Evolutionary conservation across 192 early-diverging fungal genomes (phyloP), one percentile per base, ranked within the genome.

Genomic region (Hyaloraphidium curvatum): DNA sequence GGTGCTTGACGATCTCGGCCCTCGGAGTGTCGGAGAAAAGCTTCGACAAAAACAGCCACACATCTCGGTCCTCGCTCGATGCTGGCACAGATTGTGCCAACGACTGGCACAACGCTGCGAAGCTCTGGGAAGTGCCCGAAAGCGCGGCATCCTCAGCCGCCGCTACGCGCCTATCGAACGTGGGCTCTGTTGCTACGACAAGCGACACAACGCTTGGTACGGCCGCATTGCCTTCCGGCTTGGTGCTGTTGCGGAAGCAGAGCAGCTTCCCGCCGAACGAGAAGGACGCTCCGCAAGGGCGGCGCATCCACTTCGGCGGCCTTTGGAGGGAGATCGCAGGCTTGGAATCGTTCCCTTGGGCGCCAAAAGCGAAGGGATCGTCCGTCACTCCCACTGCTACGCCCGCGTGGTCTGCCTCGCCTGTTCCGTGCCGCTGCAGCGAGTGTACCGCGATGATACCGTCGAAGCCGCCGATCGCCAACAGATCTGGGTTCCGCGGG

Each of bases 261-360:
- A 86, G 83, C 13, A 96, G 71, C 62, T 89, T 82, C 28, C 88
- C 86, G 57, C 91, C 91, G 59, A 90, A 96, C 2, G 84, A 82
- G 73, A 86, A 98, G 0, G 77, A 67, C 1, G 76, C 86, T 13
- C 89, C 89, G 0, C 81, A 80, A 19, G 91, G 91, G 1, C 89
- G 69, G 21, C 83, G 78, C 23, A 93, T 73, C 94, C 94, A 98
- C 65, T 91, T 91, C 53, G 94, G 94, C 39, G 95, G 84, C 31
- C 83, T 75, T 53, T 79, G 80, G 5, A 88, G 67, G 19, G 76
- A 62, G 54, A 87, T 69, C 2, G 77, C 64, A 0, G 70, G 67
- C 26, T 64, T 39, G 57, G 64, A 43, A 31, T 58, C 53, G 50
- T 55, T 9, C 31, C 60, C 61, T 17, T 7, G 57, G 61, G 17